These are phyloP conservation scores for Xylaria hypoxylon DNA, from an alignment of 2,329 filamentous ascomycete genomes.

Conservation along the genomic window DNA sequence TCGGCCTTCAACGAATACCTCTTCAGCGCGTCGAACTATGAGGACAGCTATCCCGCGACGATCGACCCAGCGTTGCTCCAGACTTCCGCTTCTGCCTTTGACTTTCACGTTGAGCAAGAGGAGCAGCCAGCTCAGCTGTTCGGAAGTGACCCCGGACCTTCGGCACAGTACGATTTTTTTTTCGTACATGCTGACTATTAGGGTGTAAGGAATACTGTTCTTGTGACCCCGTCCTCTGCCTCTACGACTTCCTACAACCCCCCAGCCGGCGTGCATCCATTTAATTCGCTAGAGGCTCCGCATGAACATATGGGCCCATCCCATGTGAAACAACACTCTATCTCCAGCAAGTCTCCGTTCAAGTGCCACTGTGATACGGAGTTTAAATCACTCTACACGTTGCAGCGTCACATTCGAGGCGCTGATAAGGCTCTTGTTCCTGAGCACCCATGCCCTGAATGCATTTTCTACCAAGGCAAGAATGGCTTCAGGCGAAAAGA, in stretches of 20 bases:
- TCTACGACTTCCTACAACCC: too few relatives aligned
- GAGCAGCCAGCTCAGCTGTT: background rate
- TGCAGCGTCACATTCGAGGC: conserved; percentile 28
- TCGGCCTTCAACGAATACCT: background rate
- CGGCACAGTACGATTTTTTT: conserved; percentile 37
- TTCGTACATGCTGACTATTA: conserved; percentile 28
- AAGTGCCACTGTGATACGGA: conserved; percentile 22
- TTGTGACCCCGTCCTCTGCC: too few relatives aligned
- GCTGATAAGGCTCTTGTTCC: background rate
- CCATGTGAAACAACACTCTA: conserved; percentile 5
- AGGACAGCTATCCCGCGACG: background rate
- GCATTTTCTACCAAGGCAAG: conserved; percentile 23
- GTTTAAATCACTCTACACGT: conserved; percentile 15
- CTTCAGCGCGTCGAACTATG: background rate
- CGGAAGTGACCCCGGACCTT: background rate
- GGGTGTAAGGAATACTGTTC: conserved; percentile 23
- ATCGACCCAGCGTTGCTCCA: conserved; percentile 21
- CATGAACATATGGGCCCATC: background rate
- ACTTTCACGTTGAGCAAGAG: conserved; percentile 1
- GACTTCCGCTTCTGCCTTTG: background rate
- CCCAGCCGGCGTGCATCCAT: too few relatives aligned
- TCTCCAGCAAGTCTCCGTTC: conserved; percentile 13
- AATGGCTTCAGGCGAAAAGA: conserved; percentile 35
- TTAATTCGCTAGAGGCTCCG: background rate
- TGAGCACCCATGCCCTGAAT: conserved; percentile 26